Evolutionary conservation across 129 eudicot genomes (phyloP), one percentile per base, ranked within the genome.

Genomic region (Glebionis coronaria): DNA sequence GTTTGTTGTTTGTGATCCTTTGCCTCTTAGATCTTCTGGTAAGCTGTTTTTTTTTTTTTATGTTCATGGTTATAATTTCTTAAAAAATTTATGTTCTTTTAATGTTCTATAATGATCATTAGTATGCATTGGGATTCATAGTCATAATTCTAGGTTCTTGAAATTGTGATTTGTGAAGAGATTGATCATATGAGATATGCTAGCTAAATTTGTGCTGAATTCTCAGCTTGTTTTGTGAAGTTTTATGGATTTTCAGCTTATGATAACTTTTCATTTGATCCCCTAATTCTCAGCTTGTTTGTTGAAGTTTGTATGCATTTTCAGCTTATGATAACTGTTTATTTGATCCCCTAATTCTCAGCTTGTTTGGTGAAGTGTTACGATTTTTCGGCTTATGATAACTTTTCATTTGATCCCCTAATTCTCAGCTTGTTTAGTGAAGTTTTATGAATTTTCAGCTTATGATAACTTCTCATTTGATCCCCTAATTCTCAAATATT

Each of bases 21-120:
- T 76, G 46, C 63, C 76, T 68, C 77, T 74, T 49, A 72, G 85
- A 83, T 83, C 87, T 83, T 79, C 88, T 74, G 97, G 97, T 91
- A 82, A 81, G 40, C 65, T 60, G 65, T 56, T 56, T 66, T 65
- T 27, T n/a, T n/a, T n/a, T 76, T 66, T 69, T 25, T 75, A 13
- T 63, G 35, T 59, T 56, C 46, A 55, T 44, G 9, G 11, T 45
- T 25, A 38, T 54, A 40, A n/a, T 38, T 40, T 63, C 49, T 61
- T 0, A 51, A 66, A 18, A 60, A 47, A 35, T 27, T 75, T 61
- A 2, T 44, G 10, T 61, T 61, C 18, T 68, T 75, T 55, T 40
- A 35, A 20, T 12, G 49, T 42, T 42, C 25, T 35, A 9, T 18
- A 58, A 21, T 65, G 59, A 18, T 25, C 27, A 20, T 23, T 72